Evolutionary conservation across 208 protist species (phyloP).

Genomic region (Angomonas deanei): DNA sequence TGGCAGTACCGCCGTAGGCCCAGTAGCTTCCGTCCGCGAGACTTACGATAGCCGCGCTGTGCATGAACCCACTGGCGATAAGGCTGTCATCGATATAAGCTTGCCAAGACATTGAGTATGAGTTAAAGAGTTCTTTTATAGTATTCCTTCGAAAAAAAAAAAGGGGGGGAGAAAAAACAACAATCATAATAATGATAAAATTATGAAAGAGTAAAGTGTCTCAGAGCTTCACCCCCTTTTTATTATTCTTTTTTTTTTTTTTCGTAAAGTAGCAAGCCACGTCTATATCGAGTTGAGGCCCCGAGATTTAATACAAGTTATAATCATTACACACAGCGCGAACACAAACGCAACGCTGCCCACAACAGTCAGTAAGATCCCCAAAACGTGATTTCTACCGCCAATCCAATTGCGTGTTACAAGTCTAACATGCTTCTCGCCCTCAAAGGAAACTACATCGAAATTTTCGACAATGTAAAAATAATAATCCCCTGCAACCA

Average conservation of each 20-base stretch:
- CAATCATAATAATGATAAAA: neutral
- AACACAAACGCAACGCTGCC: constrained; percentile 63
- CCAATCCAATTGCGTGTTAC: constrained; percentile 92
- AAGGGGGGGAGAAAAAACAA: neutral
- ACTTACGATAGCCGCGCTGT: constrained; percentile 81
- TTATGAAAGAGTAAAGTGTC: neutral
- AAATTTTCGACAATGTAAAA: constrained; percentile 91
- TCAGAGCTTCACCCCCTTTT: neutral
- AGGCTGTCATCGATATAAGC: constrained; percentile 84
- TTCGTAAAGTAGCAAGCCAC: neutral
- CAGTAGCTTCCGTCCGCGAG: constrained; percentile 83
- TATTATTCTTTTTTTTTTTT: constrained; percentile 16
- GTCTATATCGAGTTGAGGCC: neutral
- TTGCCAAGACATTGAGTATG: constrained; percentile 76
- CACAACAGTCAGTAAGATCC: constrained; percentile 88
- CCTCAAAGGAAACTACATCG: constrained; percentile 76
- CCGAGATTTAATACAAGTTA: neutral
- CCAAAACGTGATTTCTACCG: constrained; percentile 90
- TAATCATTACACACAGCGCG: constrained; percentile 11
- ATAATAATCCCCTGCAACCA: constrained; percentile 85
- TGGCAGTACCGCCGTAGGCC: constrained; percentile 79
- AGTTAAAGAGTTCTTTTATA: neutral
- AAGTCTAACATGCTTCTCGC: constrained; percentile 92
- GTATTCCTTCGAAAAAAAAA: constrained; percentile 5
- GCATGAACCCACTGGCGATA: constrained; percentile 82